Base-by-base conservation (phyloP, 352 stramenopile genomes). In the Globisporangium polare region DNA sequence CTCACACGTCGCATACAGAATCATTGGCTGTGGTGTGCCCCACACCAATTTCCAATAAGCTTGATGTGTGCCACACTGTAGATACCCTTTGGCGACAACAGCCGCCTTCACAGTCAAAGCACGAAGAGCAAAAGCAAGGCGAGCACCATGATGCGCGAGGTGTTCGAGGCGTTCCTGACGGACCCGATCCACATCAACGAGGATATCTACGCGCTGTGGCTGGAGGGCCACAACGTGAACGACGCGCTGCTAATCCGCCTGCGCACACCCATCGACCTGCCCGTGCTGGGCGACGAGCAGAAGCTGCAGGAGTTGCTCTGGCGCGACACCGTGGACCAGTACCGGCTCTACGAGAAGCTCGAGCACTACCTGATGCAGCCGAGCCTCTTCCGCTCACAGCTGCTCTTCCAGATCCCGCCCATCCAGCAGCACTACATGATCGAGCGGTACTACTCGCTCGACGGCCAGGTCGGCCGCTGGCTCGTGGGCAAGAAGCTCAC, bases 331-430 rank as follows among this genome's bases (percentile, higher is more conserved):
- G 80, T 91, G 52, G 84, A 93, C 68, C 81, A 95, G 60, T 95
- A 95, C 65, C 78, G 86, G 5, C 73, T 92, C 13, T 92, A 86
- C 61, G 81, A 94, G 62, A 88, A 91, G 65, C 72, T 95, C 49
- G 82, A 95, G 73, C 80, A 92, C 58, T 91, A 91, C 43, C 68
- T 94, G 24, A 80, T 86, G 66, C 83, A 92, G 61, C 86, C 86
- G 45, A 87, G 71, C 49, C 75, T 95, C 12, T 86, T 95, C 29
- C 75, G 78, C 31, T 90, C 83, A 42, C 86, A 95, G 56, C 65
- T 94, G 13, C 69, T 95, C 13, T 90, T 92, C 63, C 86, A 95
- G 71, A 87, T 94, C 53, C 82, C 82, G 6, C 83, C 83, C 15
- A 65, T 75, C 1, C 78, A 93, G 55, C 81, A 94, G 65, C 75